phyloP scores from a whole-genome alignment of 805 yeast genomes.

The Candida awuae region DNA sequence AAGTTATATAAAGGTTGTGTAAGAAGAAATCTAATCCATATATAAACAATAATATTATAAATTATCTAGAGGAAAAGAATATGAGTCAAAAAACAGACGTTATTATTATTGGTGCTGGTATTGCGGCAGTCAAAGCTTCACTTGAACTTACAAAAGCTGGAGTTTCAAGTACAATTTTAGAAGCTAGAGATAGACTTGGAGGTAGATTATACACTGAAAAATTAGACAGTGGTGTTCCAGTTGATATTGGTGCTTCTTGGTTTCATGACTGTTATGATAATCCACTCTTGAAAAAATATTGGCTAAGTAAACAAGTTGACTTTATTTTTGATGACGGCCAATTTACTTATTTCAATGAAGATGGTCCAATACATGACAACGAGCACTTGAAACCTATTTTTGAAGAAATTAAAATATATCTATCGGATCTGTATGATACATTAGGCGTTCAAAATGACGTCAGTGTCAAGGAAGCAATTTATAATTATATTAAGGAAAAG shows the following conservation, averaged over 20 bases:
- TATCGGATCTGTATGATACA: slow-evolving; percentile 14
- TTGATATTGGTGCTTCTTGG: slow-evolving; percentile 88
- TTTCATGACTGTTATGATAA: slow-evolving; percentile 75
- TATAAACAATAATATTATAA: too few relatives aligned
- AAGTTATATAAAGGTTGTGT: too few relatives aligned
- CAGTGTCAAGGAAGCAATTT: slow-evolving; percentile 44
- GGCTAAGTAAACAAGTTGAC: slow-evolving; percentile 20
- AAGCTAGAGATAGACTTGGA: slow-evolving; percentile 52
- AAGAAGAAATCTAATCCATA: too few relatives aligned
- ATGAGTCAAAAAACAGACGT: slow-evolving; percentile 18
- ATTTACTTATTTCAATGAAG: slow-evolving; percentile 14
- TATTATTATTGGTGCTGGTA: slow-evolving; percentile 48
- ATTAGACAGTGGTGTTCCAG: slow-evolving; percentile 24
- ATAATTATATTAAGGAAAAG: slow-evolving; percentile 38
- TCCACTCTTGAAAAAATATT: slow-evolving; percentile 44
- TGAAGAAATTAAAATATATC: slow-evolving; percentile 24
- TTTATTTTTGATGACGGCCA: slow-evolving; percentile 29
- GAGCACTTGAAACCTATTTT: slow-evolving; percentile 34
- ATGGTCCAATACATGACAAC: slow-evolving; percentile 37
- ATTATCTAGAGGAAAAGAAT: too few relatives aligned
- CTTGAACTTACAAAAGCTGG: slow-evolving; percentile 30
- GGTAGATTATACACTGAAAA: slow-evolving; percentile 51
- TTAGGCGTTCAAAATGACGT: slow-evolving; percentile 38
- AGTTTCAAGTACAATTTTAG: slow-evolving; percentile 37
- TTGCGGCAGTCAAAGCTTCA: slow-evolving; percentile 46